phyloP scores from a whole-genome alignment of 2,329 filamentous ascomycete genomes.

The Plectosphaerella plurivora region DNA sequence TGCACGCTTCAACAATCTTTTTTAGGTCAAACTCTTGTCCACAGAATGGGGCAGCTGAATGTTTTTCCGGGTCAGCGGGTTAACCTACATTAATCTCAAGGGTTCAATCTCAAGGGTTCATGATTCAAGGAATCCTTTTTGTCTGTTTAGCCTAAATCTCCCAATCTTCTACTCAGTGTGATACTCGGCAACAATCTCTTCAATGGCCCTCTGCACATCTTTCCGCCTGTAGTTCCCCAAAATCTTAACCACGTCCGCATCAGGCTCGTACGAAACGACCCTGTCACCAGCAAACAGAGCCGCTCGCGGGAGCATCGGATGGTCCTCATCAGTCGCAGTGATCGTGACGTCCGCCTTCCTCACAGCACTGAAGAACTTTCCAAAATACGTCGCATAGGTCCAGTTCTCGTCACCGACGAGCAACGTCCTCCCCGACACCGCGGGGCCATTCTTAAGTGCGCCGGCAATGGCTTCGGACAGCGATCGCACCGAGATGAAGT shows the following conservation, averaged over 20 bases:
- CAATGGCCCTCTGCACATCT: background rate
- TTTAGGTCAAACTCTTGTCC: no score
- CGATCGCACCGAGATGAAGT: conserved; percentile 7
- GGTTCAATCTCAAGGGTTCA: no score
- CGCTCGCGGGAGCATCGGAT: conserved; percentile 4
- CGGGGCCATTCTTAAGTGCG: background rate
- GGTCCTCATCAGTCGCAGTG: background rate
- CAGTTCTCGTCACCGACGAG: conserved; percentile 5
- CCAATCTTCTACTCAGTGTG: background rate
- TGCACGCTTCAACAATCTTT: no score
- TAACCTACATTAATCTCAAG: no score
- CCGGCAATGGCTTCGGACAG: conserved; percentile 4
- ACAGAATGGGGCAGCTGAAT: no score
- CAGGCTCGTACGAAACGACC: conserved; percentile 1
- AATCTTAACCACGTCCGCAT: background rate
- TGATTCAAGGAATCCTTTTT: no score
- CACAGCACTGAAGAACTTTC: conserved; percentile 1
- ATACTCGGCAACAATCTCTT: background rate
- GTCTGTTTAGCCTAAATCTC: no score
- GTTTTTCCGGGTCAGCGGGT: no score
- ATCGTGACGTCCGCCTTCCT: background rate
- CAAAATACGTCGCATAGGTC: conserved; percentile 3
- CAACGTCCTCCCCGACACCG: background rate
- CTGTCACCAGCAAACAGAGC: background rate
- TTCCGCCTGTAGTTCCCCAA: conserved; percentile 3